Percentiles rank a stretch among this genome's conserved stretches.
These are phyloP conservation scores for Fraxinus americana DNA, from an alignment of 257 asterid genomes.

Conservation along the genomic window DNA sequence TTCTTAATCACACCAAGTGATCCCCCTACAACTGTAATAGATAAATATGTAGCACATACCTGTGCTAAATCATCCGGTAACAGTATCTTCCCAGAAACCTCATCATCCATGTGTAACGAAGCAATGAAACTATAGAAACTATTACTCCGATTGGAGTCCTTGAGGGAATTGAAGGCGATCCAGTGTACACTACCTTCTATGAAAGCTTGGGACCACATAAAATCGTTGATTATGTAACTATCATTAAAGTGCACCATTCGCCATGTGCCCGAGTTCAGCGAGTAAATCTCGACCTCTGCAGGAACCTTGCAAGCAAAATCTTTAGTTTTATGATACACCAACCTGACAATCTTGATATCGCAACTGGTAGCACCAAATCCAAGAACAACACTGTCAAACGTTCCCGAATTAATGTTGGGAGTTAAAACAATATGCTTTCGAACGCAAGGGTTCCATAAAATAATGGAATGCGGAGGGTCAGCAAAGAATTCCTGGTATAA, in stretches of 20 bases:
- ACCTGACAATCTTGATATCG: conserved; percentile 61
- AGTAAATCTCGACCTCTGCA: conserved; percentile 49
- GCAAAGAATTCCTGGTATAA: conserved; percentile 46
- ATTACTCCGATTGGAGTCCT: neutral
- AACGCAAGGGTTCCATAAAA: conserved; percentile 61
- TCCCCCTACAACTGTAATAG: conserved; percentile 26
- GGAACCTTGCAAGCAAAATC: conserved; percentile 26
- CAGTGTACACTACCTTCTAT: conserved; percentile 50
- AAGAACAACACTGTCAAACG: conserved; percentile 33
- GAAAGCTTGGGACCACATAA: conserved; percentile 40
- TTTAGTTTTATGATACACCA: conserved; percentile 36
- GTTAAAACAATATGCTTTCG: conserved; percentile 40
- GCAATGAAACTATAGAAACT: conserved; percentile 32
- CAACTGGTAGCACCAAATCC: conserved; percentile 50
- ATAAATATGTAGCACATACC: conserved; percentile 22
- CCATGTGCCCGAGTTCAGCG: conserved; percentile 45
- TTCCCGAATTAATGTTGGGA: conserved; percentile 30
- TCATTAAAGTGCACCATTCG: conserved; percentile 27
- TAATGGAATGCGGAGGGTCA: conserved; percentile 17
- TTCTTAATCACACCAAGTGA: conserved; percentile 41
- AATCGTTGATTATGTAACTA: conserved; percentile 32
- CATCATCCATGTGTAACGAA: conserved; percentile 42
- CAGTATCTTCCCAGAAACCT: conserved; percentile 44
- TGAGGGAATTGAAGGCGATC: conserved; percentile 36
- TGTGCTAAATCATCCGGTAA: conserved; percentile 42